Base-by-base conservation (phyloP, 306 rosid genomes). In the Astragalus membranaceus region DNA sequence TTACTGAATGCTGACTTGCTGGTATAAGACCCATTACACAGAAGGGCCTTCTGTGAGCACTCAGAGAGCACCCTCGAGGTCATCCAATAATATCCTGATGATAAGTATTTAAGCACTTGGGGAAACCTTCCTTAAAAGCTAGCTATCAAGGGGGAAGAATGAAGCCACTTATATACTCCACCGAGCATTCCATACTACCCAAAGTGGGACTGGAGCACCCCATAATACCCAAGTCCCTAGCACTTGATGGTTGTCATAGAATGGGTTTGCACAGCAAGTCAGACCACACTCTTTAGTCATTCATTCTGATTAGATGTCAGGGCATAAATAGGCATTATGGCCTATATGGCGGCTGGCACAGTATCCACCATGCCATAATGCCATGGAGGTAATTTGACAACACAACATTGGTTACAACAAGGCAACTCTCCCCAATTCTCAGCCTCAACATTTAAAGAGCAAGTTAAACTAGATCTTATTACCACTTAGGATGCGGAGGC, bases 401-500 rank as follows among this genome's bases (percentile, higher is more conserved):
- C 41, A 36, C 41, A 5, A 36, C 30, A 26, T 26, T 26, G 30
- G 30, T 26, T 26, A 59, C 47, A 35, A 36, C 30, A 55, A 48
- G 35, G 51, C 52, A 43, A 54, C 44, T 54, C 42, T 15, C 35
- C 58, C 23, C 12, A 58, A 37, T 60, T 68, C 13, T 68, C 65
- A 50, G 52, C 20, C 44, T 52, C 53, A 73, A 63, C 10, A 70
- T 46, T 65, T 26, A 70, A 75, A 57, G 56, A 74, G 60, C 35
- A 42, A 64, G 36, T 75, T 47, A 14, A 60, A 26, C 12, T 43
- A 62, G 69, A 39, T 69, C 23, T 46, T 32, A 66, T 61, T 89
- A 94, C 99, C 96, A 66, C 87, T 88, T 43, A 91, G 79, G 61
- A 94, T 82, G 50, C 90, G 95, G 39, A 94, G 85, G 51, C 99